phyloP scores from a whole-genome alignment of 2,329 filamentous ascomycete genomes.

The Cladosporium halotolerans region DNA sequence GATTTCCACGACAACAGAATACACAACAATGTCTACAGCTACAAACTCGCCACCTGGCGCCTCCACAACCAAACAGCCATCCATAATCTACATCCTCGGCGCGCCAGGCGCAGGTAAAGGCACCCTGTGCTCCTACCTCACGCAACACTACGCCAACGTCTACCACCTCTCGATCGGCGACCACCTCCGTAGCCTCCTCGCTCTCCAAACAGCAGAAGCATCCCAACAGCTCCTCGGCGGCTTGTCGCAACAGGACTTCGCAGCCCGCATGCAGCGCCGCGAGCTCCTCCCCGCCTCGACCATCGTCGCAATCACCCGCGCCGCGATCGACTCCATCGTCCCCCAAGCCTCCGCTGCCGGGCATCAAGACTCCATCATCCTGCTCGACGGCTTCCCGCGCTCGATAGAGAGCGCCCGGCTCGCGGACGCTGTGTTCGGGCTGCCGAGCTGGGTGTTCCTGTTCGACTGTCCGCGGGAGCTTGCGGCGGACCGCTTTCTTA shows the following conservation, averaged over 20 bases:
- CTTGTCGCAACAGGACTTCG: constrained; percentile 5
- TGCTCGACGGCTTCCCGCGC: constrained; percentile 21
- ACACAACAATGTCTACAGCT: not conserved
- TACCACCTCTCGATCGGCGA: constrained; percentile 28
- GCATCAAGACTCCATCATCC: not conserved
- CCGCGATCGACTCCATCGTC: constrained; percentile 7
- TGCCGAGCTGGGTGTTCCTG: not conserved
- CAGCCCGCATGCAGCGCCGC: constrained; percentile 5
- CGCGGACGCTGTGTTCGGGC: not conserved
- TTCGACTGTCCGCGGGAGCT: not conserved
- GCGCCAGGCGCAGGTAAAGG: constrained; percentile 32
- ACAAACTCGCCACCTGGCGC: not conserved
- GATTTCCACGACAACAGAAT: no score
- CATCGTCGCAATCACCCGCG: constrained; percentile 11
- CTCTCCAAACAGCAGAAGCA: not conserved
- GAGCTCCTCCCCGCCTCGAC: not conserved
- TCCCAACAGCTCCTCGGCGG: not conserved
- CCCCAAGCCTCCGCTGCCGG: not conserved
- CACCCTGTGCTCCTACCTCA: constrained; percentile 24
- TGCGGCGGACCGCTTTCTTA: not conserved
- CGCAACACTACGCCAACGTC: constrained; percentile 15
- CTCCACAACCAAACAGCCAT: not conserved
- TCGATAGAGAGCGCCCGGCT: not conserved
- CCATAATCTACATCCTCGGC: constrained; percentile 16
- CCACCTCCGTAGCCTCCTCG: constrained; percentile 15